Percentiles rank a stretch among this genome's conserved stretches.
These are phyloP conservation scores for Besnoitia besnoiti DNA, from an alignment of 169 alveolate genomes.

Conservation along the genomic window DNA sequence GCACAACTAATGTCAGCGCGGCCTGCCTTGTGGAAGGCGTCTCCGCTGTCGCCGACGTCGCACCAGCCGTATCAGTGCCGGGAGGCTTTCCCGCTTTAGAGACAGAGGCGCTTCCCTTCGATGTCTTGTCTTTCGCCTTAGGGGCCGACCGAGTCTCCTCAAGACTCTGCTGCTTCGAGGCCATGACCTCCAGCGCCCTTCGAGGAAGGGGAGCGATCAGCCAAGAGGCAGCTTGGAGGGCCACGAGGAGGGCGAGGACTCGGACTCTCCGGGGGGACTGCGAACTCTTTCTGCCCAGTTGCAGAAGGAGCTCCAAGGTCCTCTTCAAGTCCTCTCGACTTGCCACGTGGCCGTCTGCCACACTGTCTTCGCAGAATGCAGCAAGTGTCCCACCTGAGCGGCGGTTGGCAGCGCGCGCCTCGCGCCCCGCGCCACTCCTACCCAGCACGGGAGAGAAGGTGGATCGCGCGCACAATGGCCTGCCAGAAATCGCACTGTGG, in stretches of 20 bases:
- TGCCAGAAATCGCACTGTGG: too few relatives aligned
- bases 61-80: neutral
- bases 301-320: neutral
- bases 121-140: neutral
- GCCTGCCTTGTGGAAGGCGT: neutral
- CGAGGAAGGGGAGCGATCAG: neutral
- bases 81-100: neutral
- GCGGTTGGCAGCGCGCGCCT: too few relatives aligned
- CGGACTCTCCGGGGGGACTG: neutral
- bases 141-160: neutral
- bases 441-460: too few relatives aligned
- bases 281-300: neutral
- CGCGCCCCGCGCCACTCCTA: too few relatives aligned
- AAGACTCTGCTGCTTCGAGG: neutral
- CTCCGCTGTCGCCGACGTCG: neutral
- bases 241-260: neutral
- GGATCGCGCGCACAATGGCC: too few relatives aligned
- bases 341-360: neutral
- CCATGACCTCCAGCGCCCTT: neutral
- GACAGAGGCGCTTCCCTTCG: neutral
- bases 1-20: neutral
- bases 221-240: conserved; percentile 8
- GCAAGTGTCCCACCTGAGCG: too few relatives aligned
- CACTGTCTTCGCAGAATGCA: too few relatives aligned
- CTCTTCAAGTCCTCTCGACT: conserved; percentile 17